Percentiles rank a stretch among this genome's conserved stretches.
phyloP scores from a whole-genome alignment of 768 basidiomycete species.

The Tricholoma bakamatsutake region DNA sequence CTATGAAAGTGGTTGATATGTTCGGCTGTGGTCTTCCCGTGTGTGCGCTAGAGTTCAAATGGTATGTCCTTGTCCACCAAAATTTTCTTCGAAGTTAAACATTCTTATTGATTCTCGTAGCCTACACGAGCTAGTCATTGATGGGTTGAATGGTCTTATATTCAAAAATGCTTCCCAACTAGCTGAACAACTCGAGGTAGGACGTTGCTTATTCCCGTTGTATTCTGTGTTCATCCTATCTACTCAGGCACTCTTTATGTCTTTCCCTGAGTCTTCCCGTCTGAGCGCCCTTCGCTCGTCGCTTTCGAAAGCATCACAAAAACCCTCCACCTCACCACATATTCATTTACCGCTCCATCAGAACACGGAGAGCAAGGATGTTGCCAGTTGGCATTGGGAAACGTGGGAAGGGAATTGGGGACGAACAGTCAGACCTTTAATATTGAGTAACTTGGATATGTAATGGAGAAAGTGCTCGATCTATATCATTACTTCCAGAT shows the following conservation, averaged over 20 bases:
- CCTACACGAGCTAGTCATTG: slow-evolving; percentile 79
- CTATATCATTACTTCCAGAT: not conserved
- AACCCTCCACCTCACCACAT: slow-evolving; percentile 17
- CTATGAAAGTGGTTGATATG: slow-evolving; percentile 99
- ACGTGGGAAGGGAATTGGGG: slow-evolving; percentile 90
- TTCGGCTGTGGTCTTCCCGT: slow-evolving; percentile 96
- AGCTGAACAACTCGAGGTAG: slow-evolving; percentile 65
- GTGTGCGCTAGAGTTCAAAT: slow-evolving; percentile 80
- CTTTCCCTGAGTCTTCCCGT: slow-evolving; percentile 52
- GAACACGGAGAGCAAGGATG: slow-evolving; percentile 16
- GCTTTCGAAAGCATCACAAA: slow-evolving; percentile 29
- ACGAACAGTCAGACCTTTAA: slow-evolving; percentile 54
- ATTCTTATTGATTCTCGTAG: slow-evolving; percentile 31
- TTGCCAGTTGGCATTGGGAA: slow-evolving; percentile 50
- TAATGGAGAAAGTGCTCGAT: not conserved
- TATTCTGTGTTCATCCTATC: not conserved
- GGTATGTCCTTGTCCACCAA: slow-evolving; percentile 37
- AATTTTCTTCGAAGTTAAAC: not conserved
- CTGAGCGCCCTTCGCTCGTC: slow-evolving; percentile 49
- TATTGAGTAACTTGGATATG: slow-evolving; percentile 22
- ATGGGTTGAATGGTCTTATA: slow-evolving; percentile 77
- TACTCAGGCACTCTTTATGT: slow-evolving; percentile 46
- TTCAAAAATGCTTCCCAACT: slow-evolving; percentile 68
- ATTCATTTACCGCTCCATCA: slow-evolving; percentile 16
- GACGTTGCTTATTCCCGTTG: slow-evolving; percentile 13